A percentile compares a stretch with the other conserved stretches of the same genome.
Conservation (phyloP, 805 yeast genomes). For the Sporopachydermia quercuum region DNA sequence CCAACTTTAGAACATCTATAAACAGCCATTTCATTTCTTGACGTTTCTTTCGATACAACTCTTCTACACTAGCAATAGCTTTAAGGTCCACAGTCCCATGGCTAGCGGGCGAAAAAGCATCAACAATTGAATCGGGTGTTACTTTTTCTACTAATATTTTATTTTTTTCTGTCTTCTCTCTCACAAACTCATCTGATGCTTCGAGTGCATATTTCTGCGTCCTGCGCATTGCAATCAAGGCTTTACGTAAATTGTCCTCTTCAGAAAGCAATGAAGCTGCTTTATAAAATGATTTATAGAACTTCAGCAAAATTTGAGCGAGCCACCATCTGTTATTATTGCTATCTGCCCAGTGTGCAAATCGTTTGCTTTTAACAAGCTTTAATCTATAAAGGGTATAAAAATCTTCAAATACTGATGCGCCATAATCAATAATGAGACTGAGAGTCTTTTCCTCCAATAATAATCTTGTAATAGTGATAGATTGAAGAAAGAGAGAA, state of each 20-base stretch:
- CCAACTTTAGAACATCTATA: not conserved
- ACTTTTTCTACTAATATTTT: too few species aligned
- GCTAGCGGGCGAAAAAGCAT: slow-evolving; percentile 8
- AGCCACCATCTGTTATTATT: not conserved
- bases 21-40: not conserved
- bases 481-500: not conserved
- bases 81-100: too few species aligned
- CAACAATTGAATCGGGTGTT: slow-evolving; percentile 13
- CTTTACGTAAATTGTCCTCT: slow-evolving; percentile 1
- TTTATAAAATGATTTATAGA: not conserved
- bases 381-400: not conserved
- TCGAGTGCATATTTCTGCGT: not conserved
- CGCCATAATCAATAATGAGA: not conserved
- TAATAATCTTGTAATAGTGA: not conserved
- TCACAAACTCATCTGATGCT: not conserved
- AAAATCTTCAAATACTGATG: not conserved
- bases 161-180: too few species aligned
- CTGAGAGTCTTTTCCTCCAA: not conserved
- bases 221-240: not conserved
- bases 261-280: not conserved
- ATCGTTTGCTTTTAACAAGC: not conserved
- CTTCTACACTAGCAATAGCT: not conserved
- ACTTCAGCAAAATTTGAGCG: not conserved
- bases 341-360: not conserved
- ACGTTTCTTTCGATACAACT: not conserved